phyloP scores from a whole-genome alignment of 2,329 filamentous ascomycete genomes.

The Davidsoniella eucalypti region DNA sequence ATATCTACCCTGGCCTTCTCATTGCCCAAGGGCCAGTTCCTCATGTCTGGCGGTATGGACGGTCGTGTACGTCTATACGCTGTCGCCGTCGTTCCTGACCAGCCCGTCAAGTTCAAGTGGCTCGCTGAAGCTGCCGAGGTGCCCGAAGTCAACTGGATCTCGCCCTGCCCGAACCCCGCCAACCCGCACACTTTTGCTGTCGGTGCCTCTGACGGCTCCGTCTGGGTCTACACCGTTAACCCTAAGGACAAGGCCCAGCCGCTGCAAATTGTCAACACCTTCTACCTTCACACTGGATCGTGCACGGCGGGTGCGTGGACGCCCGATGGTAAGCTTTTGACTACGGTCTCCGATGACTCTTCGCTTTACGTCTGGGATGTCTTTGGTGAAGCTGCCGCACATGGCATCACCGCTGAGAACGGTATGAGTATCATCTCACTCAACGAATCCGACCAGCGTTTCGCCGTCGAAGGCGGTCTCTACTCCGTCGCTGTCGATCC shows the following conservation, averaged over 20 bases:
- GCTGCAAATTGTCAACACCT: slow-evolving; percentile 73
- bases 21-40: slow-evolving; percentile 62
- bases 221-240: slow-evolving; percentile 91
- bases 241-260: slow-evolving; percentile 39
- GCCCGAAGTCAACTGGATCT: slow-evolving; percentile 86
- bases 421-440: slow-evolving; percentile 56
- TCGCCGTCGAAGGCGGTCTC: slow-evolving; percentile 78
- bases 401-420: slow-evolving; percentile 32
- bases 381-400: slow-evolving; percentile 57
- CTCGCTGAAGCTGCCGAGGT: slow-evolving; percentile 74
- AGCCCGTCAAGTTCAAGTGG: slow-evolving; percentile 38
- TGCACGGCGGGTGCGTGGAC: slow-evolving; percentile 90
- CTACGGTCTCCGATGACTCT: slow-evolving; percentile 76
- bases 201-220: slow-evolving; percentile 76
- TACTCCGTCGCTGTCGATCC: slow-evolving; percentile 79
- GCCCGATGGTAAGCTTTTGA: slow-evolving; percentile 68
- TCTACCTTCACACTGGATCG: slow-evolving; percentile 73
- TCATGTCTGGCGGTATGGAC: slow-evolving; percentile 77
- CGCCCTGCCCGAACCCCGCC: slow-evolving; percentile 51
- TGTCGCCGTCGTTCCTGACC: slow-evolving; percentile 28
- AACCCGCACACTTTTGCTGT: slow-evolving; percentile 73
- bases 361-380: slow-evolving; percentile 88
- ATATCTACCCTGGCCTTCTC: slow-evolving; percentile 81
- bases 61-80: slow-evolving; percentile 62
- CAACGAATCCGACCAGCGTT: slow-evolving; percentile 71